phyloP scores from a whole-genome alignment of 495 filamentous ascomycete species.

The Massariosphaeria phaeospora region DNA sequence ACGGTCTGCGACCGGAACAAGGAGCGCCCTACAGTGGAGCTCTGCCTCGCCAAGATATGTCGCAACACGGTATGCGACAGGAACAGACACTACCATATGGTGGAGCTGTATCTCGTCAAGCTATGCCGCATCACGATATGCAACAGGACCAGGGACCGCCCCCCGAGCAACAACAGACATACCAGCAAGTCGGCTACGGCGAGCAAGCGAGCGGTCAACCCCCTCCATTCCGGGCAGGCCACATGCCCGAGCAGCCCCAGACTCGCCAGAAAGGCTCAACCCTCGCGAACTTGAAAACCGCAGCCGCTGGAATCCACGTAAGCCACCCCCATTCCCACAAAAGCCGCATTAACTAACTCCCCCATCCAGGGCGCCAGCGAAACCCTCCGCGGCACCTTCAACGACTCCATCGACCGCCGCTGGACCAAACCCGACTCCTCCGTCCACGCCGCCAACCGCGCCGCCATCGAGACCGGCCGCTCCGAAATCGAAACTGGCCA shows the following conservation, averaged over 20 bases:
- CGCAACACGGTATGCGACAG: no score
- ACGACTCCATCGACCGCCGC: constrained; percentile 20
- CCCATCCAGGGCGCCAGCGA: constrained; percentile 25
- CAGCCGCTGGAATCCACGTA: constrained; percentile 32
- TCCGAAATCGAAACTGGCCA: constrained; percentile 26
- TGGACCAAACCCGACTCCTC: constrained; percentile 7
- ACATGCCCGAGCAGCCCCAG: constrained; percentile 2
- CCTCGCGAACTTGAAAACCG: constrained; percentile 28
- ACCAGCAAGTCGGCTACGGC: constrained; percentile 8
- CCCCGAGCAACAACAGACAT: neutral
- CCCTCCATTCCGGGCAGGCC: constrained; percentile 4
- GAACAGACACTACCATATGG: no score
- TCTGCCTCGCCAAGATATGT: no score
- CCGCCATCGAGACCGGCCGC: constrained; percentile 15
- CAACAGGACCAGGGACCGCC: neutral
- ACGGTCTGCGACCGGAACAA: no score
- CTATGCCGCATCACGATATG: no score
- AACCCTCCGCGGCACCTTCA: constrained; percentile 29
- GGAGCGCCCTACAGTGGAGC: no score
- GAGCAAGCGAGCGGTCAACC: constrained; percentile 2
- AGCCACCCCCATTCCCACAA: neutral
- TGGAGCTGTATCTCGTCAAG: no score
- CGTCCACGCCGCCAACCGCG: constrained; percentile 16
- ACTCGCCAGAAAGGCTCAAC: constrained; percentile 16
- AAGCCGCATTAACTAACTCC: neutral